Evolutionary conservation across 805 yeast genomes (phyloP).

Genomic region (Candida fluviatilis): DNA sequence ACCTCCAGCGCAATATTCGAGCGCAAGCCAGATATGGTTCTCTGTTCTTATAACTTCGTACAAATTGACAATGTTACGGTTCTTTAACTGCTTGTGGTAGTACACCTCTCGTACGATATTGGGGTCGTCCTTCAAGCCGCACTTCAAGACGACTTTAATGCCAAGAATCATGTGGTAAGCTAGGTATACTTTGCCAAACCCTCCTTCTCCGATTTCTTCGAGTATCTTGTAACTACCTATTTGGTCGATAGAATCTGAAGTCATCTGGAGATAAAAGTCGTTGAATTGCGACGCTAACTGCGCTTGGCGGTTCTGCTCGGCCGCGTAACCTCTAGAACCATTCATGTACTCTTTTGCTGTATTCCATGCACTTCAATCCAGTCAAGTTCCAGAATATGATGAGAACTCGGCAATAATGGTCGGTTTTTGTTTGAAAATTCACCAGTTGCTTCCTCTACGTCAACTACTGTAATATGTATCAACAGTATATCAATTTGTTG

Average conservation of each 20-base stretch:
- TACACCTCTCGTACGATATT: slow-evolving; percentile 87
- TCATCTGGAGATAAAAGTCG: slow-evolving; percentile 44
- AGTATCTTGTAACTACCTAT: slow-evolving; percentile 79
- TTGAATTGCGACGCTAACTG: slow-evolving; percentile 64
- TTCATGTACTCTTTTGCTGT: slow-evolving; percentile 11
- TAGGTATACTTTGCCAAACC: slow-evolving; percentile 87
- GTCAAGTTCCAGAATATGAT: no score
- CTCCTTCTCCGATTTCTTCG: slow-evolving; percentile 82
- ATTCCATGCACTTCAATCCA: background rate
- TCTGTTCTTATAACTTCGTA: slow-evolving; percentile 87
- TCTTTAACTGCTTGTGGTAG: slow-evolving; percentile 79
- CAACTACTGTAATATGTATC: no score
- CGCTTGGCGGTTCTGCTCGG: slow-evolving; percentile 41
- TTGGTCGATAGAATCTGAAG: slow-evolving; percentile 48
- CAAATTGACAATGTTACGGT: slow-evolving; percentile 76
- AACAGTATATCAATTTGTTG: no score
- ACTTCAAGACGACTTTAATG: slow-evolving; percentile 75
- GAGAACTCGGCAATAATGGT: no score
- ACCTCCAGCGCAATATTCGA: slow-evolving; percentile 85
- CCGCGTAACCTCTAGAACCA: slow-evolving; percentile 11
- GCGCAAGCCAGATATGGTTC: slow-evolving; percentile 73
- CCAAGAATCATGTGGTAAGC: slow-evolving; percentile 76
- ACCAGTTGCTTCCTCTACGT: no score
- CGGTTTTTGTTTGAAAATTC: no score
- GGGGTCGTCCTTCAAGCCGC: slow-evolving; percentile 73